Evolutionary conservation across 78 protist genomes (phyloP).

Genomic region (Protostelium mycophagum): DNA sequence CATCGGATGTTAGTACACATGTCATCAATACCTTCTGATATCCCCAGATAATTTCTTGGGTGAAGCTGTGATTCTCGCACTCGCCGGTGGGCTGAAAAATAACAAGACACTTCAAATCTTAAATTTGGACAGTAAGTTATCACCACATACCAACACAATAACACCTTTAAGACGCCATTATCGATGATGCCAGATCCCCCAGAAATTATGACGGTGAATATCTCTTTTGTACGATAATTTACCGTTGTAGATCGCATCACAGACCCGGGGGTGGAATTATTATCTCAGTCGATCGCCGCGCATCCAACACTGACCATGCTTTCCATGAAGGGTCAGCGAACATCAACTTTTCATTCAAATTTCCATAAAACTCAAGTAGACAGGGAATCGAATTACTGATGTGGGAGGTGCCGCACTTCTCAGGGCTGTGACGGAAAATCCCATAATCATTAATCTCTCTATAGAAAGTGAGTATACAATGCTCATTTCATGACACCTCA

Average conservation of each 20-base stretch:
- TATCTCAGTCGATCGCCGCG: background rate
- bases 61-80: background rate
- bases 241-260: background rate
- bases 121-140: background rate
- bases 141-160: background rate
- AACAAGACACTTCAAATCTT: background rate
- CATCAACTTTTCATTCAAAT: background rate
- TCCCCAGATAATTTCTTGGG: background rate
- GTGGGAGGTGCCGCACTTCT: background rate
- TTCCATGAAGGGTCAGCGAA: background rate
- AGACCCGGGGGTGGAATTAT: background rate
- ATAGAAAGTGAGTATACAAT: background rate
- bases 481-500: background rate
- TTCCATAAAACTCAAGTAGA: background rate
- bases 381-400: background rate
- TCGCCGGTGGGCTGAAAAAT: background rate
- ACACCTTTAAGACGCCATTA: background rate
- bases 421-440: background rate
- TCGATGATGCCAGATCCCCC: background rate
- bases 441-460: background rate
- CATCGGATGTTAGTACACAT: background rate
- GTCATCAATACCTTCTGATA: background rate
- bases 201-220: background rate
- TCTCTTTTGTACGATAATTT: too few relatives aligned
- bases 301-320: background rate